phyloP scores from a whole-genome alignment of 1,139 yeast genomes.

The Zygosaccharomyces sapae region DNA sequence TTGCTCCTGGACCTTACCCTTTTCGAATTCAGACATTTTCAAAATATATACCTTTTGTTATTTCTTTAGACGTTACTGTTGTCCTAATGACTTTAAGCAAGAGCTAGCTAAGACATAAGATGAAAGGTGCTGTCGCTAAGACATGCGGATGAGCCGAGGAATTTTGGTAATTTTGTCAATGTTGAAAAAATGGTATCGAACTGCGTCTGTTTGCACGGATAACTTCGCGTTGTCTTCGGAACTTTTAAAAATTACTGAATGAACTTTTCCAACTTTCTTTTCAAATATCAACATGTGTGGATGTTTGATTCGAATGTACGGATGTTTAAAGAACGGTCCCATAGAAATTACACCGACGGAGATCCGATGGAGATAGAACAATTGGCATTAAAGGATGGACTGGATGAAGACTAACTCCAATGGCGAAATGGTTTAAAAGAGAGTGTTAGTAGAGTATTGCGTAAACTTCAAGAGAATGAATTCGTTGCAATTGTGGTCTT shows the following conservation, averaged over 20 bases:
- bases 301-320: neutral
- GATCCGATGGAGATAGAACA: conserved; percentile 1
- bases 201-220: neutral
- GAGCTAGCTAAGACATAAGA: neutral
- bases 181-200: conserved; percentile 1
- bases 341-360: conserved; percentile 2
- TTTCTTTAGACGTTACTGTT: conserved; percentile 15
- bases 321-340: conserved; percentile 2
- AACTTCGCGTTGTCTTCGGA: conserved; percentile 1
- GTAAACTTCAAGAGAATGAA: too few species aligned
- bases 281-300: neutral
- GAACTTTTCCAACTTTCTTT: neutral
- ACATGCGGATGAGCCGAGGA: neutral
- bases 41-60: conserved; percentile 41
- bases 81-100: conserved; percentile 1
- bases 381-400: neutral
- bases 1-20: conserved; percentile 79
- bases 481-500: too few species aligned
- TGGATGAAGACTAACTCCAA: neutral
- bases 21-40: conserved; percentile 74
- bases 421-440: neutral
- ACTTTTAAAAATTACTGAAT: neutral
- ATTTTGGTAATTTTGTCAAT: neutral
- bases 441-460: too few species aligned
- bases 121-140: too few species aligned